Evolutionary conservation across 1,139 yeast genomes (phyloP), one percentile per base, ranked within the genome.

Genomic region (Geotrichum klebahnii): DNA sequence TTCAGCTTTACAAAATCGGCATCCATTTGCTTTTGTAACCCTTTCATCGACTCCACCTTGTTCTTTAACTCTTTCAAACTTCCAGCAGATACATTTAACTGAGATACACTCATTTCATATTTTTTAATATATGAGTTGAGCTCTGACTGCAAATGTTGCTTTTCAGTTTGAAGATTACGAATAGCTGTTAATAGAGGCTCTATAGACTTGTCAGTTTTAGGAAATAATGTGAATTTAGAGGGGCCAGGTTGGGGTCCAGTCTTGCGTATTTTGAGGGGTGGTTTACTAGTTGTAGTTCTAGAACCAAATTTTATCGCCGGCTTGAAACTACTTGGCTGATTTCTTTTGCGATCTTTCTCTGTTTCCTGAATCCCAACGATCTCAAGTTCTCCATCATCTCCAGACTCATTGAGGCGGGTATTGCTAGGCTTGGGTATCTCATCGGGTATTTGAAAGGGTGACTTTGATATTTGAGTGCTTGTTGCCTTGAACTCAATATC

Each of bases 131-230:
- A 44, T 2, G 33, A 12, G 16, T 42, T 40, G 32, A 44, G 46
- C 16, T 52, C 50, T n/a, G 46, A 10, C 43, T 48, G 52, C 22
- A 52, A 24, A 3, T 19, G 29, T 5, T 38, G 38, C 32, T 48
- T 48, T 42, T 52, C 54, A 2, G 31, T 22, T 38, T 46, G 52
- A 10, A 48, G 26, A 6, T 38, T 38, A 19, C 40, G 44, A 9
- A 52, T 43, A 6, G 54, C 50, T 3, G 44, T 31, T 6, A 51
- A 23, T 2, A 51, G 42, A 6, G 48, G 51, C 17, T 44, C 48
- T 5, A 51, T 22, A 6, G 48, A 45, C 34, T 44, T 44, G 23
- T 51, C 54, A 10, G 51, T n/a, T n/a, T 29, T 17, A 19, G 37
- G 6, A 24, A 48, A 32, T 5, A 37, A 36, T 12, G 37, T 3